phyloP scores from a whole-genome alignment of 495 filamentous ascomycete species.

The Aspergillus leporis region DNA sequence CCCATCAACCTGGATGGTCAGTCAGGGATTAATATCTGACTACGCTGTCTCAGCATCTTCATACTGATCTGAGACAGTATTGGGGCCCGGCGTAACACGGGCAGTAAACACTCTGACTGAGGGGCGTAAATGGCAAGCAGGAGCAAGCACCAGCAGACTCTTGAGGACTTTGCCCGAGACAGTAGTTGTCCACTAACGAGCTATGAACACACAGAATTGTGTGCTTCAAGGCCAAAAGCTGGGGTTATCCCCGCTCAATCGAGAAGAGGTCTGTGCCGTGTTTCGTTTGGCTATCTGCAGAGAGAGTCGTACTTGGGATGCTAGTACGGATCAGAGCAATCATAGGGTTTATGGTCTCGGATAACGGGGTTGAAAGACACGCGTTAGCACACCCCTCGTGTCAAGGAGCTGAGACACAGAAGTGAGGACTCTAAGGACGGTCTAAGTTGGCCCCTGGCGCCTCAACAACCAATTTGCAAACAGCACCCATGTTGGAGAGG shows the following conservation, averaged over 20 bases:
- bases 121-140: neutral
- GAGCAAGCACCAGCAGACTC: neutral
- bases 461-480: neutral
- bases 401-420: neutral
- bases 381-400: too few species aligned
- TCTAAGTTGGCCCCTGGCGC: neutral
- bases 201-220: too few species aligned
- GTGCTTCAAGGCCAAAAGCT: too few species aligned
- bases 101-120: neutral
- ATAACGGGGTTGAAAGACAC: too few species aligned
- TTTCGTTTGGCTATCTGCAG: too few species aligned
- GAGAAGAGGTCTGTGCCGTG: too few species aligned
- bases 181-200: too few species aligned
- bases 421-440: neutral
- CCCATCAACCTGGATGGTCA: too few species aligned
- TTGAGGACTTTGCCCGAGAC: neutral
- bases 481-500: neutral
- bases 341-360: too few species aligned
- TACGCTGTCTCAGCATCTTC: neutral
- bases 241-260: too few species aligned
- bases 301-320: too few species aligned
- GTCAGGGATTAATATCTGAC: neutral
- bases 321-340: too few species aligned
- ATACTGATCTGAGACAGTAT: neutral
- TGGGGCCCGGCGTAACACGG: neutral